phyloP scores from a whole-genome alignment of 2,329 filamentous ascomycete species.

The Calonectria honghensis region DNA sequence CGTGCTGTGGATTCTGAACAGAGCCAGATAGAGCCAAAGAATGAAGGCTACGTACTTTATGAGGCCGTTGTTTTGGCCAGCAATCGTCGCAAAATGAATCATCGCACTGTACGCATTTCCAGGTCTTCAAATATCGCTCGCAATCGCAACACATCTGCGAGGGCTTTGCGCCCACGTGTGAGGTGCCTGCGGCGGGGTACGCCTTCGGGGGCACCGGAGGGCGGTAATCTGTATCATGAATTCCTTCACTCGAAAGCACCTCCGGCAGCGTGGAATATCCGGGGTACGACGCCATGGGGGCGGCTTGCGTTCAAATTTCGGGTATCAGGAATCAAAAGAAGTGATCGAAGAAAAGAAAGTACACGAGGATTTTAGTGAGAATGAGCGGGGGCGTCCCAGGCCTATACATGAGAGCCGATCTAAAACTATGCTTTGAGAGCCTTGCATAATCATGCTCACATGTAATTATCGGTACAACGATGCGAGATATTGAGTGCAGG shows the following conservation, averaged over 20 bases:
- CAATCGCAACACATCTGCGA: slow-evolving; percentile 21
- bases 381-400: background rate
- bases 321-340: background rate
- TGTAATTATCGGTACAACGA: background rate
- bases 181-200: background rate
- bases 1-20: background rate
- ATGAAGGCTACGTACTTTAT: background rate
- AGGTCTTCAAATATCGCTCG: background rate
- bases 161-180: background rate
- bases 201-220: slow-evolving; percentile 8
- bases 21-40: background rate
- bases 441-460: background rate
- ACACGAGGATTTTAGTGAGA: background rate
- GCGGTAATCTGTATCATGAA: background rate
- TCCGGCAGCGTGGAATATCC: slow-evolving; percentile 3
- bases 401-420: too few relatives aligned
- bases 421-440: background rate
- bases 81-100: slow-evolving; percentile 35
- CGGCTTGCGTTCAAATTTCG: background rate
- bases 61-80: slow-evolving; percentile 33
- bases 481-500: background rate
- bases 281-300: background rate
- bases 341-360: background rate
- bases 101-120: slow-evolving; percentile 33
- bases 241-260: background rate